A percentile compares a stretch with the other conserved stretches of the same genome.
Evolutionary conservation across 2,329 filamentous ascomycete genomes (phyloP).

Genomic region (Albophoma yamanashiensis): DNA sequence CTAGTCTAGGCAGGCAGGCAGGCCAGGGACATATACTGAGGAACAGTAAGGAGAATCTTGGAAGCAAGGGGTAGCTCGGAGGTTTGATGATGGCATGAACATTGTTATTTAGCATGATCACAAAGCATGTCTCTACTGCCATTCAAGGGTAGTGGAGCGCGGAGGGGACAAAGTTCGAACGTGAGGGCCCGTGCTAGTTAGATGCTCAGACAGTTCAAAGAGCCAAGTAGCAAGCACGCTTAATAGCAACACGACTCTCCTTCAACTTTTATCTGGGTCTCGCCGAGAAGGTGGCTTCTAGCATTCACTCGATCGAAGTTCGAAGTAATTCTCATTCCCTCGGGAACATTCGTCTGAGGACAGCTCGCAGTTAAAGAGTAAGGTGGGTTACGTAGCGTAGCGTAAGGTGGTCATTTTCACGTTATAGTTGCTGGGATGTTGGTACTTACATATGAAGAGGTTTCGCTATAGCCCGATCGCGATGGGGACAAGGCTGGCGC

Average conservation of each 20-base stretch:
- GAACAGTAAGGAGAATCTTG: not conserved
- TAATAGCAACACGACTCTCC: not conserved
- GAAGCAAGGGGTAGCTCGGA: not conserved
- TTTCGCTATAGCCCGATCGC: too few species aligned
- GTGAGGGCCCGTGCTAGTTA: not conserved
- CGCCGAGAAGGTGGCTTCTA: too few species aligned
- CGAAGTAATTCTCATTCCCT: too few species aligned
- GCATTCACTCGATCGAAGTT: too few species aligned
- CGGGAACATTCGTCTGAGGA: too few species aligned
- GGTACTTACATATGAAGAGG: too few species aligned
- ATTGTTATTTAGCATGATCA: constrained; percentile 21
- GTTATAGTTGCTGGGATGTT: too few species aligned
- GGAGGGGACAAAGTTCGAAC: not conserved
- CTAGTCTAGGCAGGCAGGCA: not conserved
- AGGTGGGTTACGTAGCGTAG: too few species aligned
- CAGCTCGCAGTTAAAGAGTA: too few species aligned
- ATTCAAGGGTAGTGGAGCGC: not conserved
- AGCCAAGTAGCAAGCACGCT: not conserved
- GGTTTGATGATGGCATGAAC: constrained; percentile 20
- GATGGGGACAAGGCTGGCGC: not conserved
- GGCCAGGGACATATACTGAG: not conserved
- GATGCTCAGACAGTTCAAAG: not conserved
- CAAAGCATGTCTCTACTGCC: constrained; percentile 4
- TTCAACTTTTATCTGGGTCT: not conserved
- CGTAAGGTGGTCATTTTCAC: too few species aligned